These are phyloP conservation scores for Leccinum truebloodii DNA, from an alignment of 768 basidiomycete genomes.

Conservation along the genomic window DNA sequence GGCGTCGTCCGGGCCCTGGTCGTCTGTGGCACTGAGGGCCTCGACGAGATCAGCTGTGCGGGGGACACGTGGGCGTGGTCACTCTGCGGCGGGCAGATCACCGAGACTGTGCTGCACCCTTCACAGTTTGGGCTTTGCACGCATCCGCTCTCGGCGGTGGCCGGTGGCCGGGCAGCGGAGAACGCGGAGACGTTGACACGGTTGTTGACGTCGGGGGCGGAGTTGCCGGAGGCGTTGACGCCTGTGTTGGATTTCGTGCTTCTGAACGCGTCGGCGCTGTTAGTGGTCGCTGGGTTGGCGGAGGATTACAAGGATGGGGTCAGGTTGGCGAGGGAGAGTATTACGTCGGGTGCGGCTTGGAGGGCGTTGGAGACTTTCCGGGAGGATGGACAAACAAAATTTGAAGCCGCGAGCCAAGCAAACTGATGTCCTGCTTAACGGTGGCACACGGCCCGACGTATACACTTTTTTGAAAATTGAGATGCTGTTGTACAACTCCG, in stretches of 20 bases:
- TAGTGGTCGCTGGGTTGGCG: constrained; percentile 83
- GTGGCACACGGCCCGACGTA: background rate
- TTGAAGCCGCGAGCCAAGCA: background rate
- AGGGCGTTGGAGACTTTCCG: constrained; percentile 54
- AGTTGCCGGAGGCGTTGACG: constrained; percentile 54
- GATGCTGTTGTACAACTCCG: too few species aligned
- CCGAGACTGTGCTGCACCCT: constrained; percentile 61
- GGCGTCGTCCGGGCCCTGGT: constrained; percentile 86
- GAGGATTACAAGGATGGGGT: constrained; percentile 71
- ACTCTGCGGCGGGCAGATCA: constrained; percentile 67
- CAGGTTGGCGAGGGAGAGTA: constrained; percentile 59
- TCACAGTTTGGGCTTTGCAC: constrained; percentile 73
- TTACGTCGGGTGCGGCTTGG: constrained; percentile 63
- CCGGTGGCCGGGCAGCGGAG: constrained; percentile 70
- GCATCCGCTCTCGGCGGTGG: constrained; percentile 71
- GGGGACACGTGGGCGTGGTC: constrained; percentile 88
- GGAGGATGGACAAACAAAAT: constrained; percentile 34
- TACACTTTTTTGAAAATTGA: too few species aligned
- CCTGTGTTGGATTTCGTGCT: constrained; percentile 86
- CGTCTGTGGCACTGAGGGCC: constrained; percentile 87
- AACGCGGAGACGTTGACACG: constrained; percentile 75
- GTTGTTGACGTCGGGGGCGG: constrained; percentile 59
- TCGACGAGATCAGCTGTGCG: constrained; percentile 96
- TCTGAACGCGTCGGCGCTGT: constrained; percentile 85
- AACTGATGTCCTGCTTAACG: background rate